Base-by-base conservation (phyloP, 306 rosid species). In the Gleditsia sinensis region DNA sequence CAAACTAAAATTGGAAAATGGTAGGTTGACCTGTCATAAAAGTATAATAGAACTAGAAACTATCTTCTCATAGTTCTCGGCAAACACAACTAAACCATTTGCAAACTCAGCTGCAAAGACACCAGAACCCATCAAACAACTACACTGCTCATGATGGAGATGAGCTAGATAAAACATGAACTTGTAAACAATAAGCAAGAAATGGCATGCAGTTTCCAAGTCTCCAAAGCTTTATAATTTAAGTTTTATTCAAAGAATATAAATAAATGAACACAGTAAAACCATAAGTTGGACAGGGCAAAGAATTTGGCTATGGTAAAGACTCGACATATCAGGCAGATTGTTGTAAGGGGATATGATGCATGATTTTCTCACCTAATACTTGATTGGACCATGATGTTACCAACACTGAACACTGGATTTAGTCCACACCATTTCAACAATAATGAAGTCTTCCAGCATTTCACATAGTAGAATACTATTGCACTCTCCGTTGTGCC, bases 121-220 rank as follows among this genome's bases (percentile, higher is more conserved):
- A 37, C 42, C 12, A 8, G 12, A 10, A 37, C 12, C 42, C 42
- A 37, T 9, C 6, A 34, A 3, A 14, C 6, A 58, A 3, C 14
- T 3, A 63, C 34, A 11, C 2, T 12, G 71, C 25, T 16, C 4
- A 43, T 8, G 28, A 69, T 24, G 14, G 2, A 39, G 61, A 37
- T 54, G 36, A 37, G 37, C 25, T 1, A 5, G 65, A 6, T 20
- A 32, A 56, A 28, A 56, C 48, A 56, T 12, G 33, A 43, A 42
- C 25, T 45, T 2, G 24, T 28, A 75, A 27, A 75, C 45, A 19
- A 9, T 5, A 54, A 27, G 61, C 69, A 5, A 56, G 75, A 64
- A 65, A 34, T 56, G 40, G 6, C 61, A 67, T 67, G 45, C n/a
- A 49, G 25, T 5, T n/a, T 27, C 63, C 71, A 45, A 61, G 12